Base-by-base conservation (phyloP, 1,139 yeast species). In the Pichia sp. region DNA sequence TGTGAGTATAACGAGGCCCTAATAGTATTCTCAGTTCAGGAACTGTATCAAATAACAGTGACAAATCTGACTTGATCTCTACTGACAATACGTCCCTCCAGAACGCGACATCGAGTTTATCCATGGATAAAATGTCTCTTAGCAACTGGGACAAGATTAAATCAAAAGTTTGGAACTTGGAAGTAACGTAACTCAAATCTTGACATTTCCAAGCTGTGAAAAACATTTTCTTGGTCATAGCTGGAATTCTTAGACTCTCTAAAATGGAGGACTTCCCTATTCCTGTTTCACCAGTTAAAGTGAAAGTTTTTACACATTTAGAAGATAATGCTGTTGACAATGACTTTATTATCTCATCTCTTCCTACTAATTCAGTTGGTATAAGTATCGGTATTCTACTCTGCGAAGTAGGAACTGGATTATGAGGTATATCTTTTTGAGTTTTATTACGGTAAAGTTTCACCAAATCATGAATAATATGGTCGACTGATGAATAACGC, bases 241-340 rank as follows among this genome's bases (percentile, higher is more conserved):
- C 73, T 2, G 67, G 64, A 5, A 74, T 68, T 54, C 72, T 74
- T 47, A 79, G 61, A 48, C 77, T 80, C 34, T 70, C 69, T n/a
- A 80, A 64, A 6, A 80, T 60, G 4, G 77, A 66, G 0, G 82
- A 70, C 63, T 79, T 79, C 4, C 84, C 85, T 4, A 72, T 64
- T 0, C 84, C 85, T 0, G 75, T 62, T n/a, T 69, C 72, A 6
- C 84, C 84, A 1, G 69, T 61, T 9, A 80, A 64, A 14, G 78
- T 62, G 1, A 77, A 60, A 16, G 74, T 58, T 56, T 73, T 71
- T 14, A 71, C 59, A 64, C 67, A 58, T 64, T 70, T 56, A 48
- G 62, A 55, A 50, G 72, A 68, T 55, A 72, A 71, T 3, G 63
- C 59, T 1, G 67, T 63, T 34, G 66, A 66, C 7, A 75, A 63